Base-by-base conservation (phyloP, 306 rosid species). In the Sechiopsis laciniata region DNA sequence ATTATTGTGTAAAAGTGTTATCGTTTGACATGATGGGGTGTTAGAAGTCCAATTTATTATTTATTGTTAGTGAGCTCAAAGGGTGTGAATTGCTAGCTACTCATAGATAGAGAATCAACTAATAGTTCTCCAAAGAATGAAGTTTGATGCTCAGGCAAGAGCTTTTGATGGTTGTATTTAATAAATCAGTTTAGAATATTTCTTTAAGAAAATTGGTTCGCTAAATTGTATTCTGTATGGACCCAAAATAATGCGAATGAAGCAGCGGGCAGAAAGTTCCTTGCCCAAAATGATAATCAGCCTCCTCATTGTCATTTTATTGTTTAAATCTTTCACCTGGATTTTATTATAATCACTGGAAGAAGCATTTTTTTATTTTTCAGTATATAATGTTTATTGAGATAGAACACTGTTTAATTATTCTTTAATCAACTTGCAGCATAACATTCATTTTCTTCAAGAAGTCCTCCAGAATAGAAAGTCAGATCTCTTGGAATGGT, bases 401-500 rank as follows among this genome's bases (percentile, higher is more conserved):
- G 24, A 46, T 42, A 65, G 54, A 65, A 65, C 24, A 42, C 11
- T 40, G 59, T 73, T 48, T 46, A 75, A 52, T 56, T 66, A 73
- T 62, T 29, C 55, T 16, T 54, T 75, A 8, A 45, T 42, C 6
- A 10, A 10, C 62, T 83, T 84, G 92, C 96, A 94, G 99, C 92
- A 89, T 80, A 94, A 94, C 82, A 91, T 94, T 85, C 99, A 94
- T 87, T 94, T 94, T 79, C 88, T 91, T 66, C 97, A 91, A 80
- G 97, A 94, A 85, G 97, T 86, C 77, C 90, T 94, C 16, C 97
- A 94, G 81, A 94, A 91, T 85, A 87, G 99, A 62, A 94, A 91
- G 82, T 94, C 97, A 10, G 96, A 94, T 85, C 86, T 91, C 83
- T 85, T 94, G 88, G 96, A 91, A 71, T 90, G 99, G 99, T 91